A percentile compares a stretch with the other conserved stretches of the same genome.
Evolutionary conservation across 345 rosid species (phyloP).

Genomic region (Linum trigynum): DNA sequence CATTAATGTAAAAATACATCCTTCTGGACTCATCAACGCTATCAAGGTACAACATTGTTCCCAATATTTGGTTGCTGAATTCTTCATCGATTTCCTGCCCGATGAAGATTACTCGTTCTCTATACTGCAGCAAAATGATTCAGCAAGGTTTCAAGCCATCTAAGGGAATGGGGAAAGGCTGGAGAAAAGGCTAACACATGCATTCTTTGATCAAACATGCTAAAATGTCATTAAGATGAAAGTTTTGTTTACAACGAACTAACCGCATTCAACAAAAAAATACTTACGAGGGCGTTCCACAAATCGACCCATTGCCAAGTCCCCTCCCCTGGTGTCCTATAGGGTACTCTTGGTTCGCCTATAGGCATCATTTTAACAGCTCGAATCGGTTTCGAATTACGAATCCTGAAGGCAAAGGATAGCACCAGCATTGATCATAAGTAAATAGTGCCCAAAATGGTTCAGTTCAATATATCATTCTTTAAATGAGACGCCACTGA

Average conservation of each 20-base stretch:
- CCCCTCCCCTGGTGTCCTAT: slow-evolving; percentile 65
- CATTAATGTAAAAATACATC: slow-evolving; percentile 57
- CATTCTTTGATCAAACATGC: neutral
- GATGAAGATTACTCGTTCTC: slow-evolving; percentile 76
- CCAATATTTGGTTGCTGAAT: slow-evolving; percentile 83
- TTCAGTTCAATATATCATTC: no score
- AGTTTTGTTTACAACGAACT: neutral
- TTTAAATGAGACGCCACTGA: no score
- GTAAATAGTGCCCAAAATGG: no score
- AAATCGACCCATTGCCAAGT: slow-evolving; percentile 88
- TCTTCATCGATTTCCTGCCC: slow-evolving; percentile 73
- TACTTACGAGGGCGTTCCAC: slow-evolving; percentile 85
- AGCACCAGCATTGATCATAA: neutral
- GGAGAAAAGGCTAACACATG: no score
- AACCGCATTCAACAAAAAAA: neutral
- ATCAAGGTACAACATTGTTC: slow-evolving; percentile 88
- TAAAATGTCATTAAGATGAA: neutral
- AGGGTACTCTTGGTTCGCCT: slow-evolving; percentile 69
- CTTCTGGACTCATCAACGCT: slow-evolving; percentile 57
- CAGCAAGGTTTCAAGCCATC: slow-evolving; percentile 8
- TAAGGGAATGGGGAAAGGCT: neutral
- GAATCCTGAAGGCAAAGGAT: slow-evolving; percentile 27
- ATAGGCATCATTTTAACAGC: slow-evolving; percentile 66
- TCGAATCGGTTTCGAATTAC: slow-evolving; percentile 32
- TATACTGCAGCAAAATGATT: slow-evolving; percentile 54